phyloP scores from a whole-genome alignment of 2,329 filamentous ascomycete genomes.

The Diaporthe longicolla region DNA sequence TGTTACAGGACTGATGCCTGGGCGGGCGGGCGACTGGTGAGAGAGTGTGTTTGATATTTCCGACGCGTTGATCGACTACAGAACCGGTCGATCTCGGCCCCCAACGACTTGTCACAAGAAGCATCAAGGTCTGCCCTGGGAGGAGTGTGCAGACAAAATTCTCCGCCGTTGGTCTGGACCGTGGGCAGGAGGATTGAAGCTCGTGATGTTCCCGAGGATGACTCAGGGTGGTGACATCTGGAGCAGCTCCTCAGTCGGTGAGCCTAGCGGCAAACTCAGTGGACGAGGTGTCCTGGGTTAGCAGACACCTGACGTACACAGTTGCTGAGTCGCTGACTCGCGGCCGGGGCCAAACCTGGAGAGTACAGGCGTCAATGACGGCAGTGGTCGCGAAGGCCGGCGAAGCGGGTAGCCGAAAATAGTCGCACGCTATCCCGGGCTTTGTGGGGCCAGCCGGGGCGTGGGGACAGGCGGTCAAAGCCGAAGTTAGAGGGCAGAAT shows the following conservation, averaged over 20 bases:
- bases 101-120: neutral
- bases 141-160: constrained; percentile 4
- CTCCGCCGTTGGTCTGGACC: constrained; percentile 14
- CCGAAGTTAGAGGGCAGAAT: constrained; percentile 14
- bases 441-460: constrained; percentile 29
- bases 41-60: constrained; percentile 3
- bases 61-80: constrained; percentile 14
- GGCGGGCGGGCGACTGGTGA: constrained; percentile 16
- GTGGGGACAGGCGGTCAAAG: constrained; percentile 32
- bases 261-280: constrained; percentile 35
- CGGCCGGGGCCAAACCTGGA: constrained; percentile 22
- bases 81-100: constrained; percentile 10
- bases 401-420: constrained; percentile 35
- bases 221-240: constrained; percentile 31
- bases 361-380: constrained; percentile 29
- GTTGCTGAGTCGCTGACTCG: constrained; percentile 29
- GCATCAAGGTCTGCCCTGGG: constrained; percentile 10
- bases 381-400: constrained; percentile 27
- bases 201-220: constrained; percentile 27
- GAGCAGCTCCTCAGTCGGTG: constrained; percentile 30
- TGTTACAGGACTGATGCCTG: constrained; percentile 22
- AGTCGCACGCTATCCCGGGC: constrained; percentile 32
- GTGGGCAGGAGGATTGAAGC: constrained; percentile 6
- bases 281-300: constrained; percentile 17
- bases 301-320: constrained; percentile 31